Evolutionary conservation across 768 basidiomycete species (phyloP).

Genomic region (Pleurotus tuber-regium): DNA sequence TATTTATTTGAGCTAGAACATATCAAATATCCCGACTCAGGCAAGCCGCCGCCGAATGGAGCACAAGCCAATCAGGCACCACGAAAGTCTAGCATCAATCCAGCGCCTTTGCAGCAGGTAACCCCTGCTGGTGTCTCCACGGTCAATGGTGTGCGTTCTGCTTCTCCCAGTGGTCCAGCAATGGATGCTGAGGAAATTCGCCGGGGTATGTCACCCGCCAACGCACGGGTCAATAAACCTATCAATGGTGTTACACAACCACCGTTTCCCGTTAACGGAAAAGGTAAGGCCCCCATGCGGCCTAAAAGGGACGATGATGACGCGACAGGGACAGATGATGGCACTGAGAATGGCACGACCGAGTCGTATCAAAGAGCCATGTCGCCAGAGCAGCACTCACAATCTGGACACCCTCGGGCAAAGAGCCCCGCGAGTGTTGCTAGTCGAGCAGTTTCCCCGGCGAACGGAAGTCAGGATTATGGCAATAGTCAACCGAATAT

Average conservation of each 20-base stretch:
- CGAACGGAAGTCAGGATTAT: slow-evolving; percentile 26
- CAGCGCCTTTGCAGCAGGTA: slow-evolving; percentile 21
- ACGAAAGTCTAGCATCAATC: slow-evolving; percentile 28
- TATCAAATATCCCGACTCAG: slow-evolving; percentile 88
- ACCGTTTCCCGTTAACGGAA: slow-evolving; percentile 36
- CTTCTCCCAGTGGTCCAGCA: slow-evolving; percentile 55
- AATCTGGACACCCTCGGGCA: slow-evolving; percentile 36
- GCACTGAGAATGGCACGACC: slow-evolving; percentile 47
- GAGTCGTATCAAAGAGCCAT: slow-evolving; percentile 50
- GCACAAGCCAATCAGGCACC: not conserved
- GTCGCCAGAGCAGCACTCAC: slow-evolving; percentile 48
- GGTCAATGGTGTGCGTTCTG: slow-evolving; percentile 49
- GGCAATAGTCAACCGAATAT: slow-evolving; percentile 48
- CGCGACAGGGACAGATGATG: slow-evolving; percentile 44
- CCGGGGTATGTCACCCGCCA: slow-evolving; percentile 64
- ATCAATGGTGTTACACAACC: slow-evolving; percentile 43
- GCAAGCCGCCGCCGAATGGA: slow-evolving; percentile 13
- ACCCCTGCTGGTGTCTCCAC: slow-evolving; percentile 20
- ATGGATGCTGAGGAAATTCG: slow-evolving; percentile 57
- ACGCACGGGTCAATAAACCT: slow-evolving; percentile 35
- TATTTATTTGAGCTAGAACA: slow-evolving; percentile 30
- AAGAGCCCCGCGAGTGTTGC: slow-evolving; percentile 54
- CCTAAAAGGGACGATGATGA: slow-evolving; percentile 48
- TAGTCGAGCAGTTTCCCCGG: slow-evolving; percentile 63
- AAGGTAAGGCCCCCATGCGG: slow-evolving; percentile 50